phyloP scores from a whole-genome alignment of 2,329 filamentous ascomycete genomes.

The Aureobasidium sp. region DNA sequence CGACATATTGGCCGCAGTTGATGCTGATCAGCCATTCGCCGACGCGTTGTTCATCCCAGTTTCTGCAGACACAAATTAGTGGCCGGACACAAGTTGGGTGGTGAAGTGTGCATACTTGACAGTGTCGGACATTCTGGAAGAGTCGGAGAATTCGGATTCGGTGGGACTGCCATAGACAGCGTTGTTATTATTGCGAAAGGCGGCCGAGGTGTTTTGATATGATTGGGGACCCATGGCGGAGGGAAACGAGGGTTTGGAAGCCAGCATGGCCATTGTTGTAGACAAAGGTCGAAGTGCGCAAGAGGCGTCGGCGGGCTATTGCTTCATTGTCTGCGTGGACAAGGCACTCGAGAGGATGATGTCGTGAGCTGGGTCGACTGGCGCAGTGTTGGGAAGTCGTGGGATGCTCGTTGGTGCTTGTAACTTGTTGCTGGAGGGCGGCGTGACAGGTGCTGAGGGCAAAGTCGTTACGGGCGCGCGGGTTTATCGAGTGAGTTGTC shows the following conservation, averaged over 20 bases:
- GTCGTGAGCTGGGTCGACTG: background rate
- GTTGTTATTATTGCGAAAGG: constrained; percentile 25
- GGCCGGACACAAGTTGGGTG: background rate
- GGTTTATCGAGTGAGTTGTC: background rate
- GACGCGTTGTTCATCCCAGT: constrained; percentile 85
- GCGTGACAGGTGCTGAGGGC: background rate
- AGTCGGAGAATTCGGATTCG: constrained; percentile 84
- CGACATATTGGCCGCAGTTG: constrained; percentile 89
- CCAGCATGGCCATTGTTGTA: constrained; percentile 62
- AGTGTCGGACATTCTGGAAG: constrained; percentile 59
- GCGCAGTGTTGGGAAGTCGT: background rate
- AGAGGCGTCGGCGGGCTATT: constrained; percentile 5
- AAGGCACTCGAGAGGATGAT: background rate
- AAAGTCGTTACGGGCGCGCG: background rate
- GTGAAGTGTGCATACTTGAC: constrained; percentile 27
- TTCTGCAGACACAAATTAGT: constrained; percentile 28
- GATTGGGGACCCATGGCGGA: constrained; percentile 24
- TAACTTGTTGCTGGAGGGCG: background rate
- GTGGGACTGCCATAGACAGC: constrained; percentile 68
- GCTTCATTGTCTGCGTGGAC: constrained; percentile 1
- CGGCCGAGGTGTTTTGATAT: constrained; percentile 19
- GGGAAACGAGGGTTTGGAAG: constrained; percentile 63
- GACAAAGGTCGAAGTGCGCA: constrained; percentile 1
- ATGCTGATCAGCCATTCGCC: constrained; percentile 85
- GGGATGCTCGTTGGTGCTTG: no score